Evolutionary conservation across 2,329 filamentous ascomycete genomes (phyloP).

Genomic region (Pyricularia pennisetigena): DNA sequence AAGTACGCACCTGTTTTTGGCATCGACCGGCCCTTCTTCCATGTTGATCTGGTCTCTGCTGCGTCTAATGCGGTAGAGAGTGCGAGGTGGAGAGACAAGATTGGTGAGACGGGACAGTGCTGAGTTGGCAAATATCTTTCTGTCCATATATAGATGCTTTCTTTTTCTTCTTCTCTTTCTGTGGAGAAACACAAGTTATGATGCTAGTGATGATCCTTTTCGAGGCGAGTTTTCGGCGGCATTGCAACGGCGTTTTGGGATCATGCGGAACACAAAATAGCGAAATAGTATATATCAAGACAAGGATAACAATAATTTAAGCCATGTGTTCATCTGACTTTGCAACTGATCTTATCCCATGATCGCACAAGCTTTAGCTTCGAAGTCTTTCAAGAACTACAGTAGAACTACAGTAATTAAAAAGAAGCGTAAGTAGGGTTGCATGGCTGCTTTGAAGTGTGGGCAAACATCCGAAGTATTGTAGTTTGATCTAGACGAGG

Average conservation of each 20-base stretch:
- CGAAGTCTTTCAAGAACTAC: no score
- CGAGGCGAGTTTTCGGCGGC: not conserved
- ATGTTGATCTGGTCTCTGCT: conserved; percentile 4
- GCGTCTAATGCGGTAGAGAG: conserved; percentile 3
- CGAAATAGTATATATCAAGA: no score
- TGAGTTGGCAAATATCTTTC: not conserved
- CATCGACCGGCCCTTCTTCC: conserved; percentile 5
- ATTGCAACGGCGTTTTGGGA: not conserved
- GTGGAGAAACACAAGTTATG: not conserved
- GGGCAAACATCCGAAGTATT: no score
- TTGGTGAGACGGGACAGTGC: not conserved
- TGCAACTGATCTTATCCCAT: no score
- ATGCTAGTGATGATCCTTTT: not conserved
- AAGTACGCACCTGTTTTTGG: not conserved
- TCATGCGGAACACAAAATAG: not conserved
- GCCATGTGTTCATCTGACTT: no score
- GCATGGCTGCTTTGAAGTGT: no score
- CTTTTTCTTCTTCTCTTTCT: no score
- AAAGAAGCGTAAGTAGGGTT: no score
- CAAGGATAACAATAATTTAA: no score
- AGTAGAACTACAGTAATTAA: no score
- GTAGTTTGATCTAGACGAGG: no score
- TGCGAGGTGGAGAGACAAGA: conserved; percentile 1
- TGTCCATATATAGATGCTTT: not conserved
- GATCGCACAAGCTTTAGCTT: no score